Evolutionary conservation across 208 protist genomes (phyloP).

Genomic region (Leishmania arabica): DNA sequence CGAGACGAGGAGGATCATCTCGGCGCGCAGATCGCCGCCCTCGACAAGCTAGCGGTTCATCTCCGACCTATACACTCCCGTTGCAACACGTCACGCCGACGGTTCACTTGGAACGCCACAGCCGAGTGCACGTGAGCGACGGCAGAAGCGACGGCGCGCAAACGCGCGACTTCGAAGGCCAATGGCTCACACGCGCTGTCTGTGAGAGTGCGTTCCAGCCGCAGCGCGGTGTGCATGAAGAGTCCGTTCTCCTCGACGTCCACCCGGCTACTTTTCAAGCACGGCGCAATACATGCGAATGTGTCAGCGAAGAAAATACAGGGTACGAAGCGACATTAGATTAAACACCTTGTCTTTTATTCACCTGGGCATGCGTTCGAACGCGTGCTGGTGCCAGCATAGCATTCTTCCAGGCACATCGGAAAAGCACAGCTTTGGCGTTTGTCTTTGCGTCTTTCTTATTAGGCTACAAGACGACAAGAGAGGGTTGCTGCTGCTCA

Average conservation of each 20-base stretch:
- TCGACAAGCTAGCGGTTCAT: not conserved
- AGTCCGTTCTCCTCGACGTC: not conserved
- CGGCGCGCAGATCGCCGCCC: not conserved
- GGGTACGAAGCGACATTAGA: not conserved
- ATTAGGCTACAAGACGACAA: not conserved
- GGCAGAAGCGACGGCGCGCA: not conserved
- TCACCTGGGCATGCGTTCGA: not conserved
- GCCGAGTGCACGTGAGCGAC: not conserved
- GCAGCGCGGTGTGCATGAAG: not conserved
- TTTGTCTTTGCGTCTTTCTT: not conserved
- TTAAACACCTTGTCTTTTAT: not conserved
- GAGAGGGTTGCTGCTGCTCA: not conserved
- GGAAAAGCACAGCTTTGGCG: no score
- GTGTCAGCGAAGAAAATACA: not conserved
- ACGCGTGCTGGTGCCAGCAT: not conserved
- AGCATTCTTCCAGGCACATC: not conserved
- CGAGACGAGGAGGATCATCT: not conserved
- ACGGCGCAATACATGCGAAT: not conserved
- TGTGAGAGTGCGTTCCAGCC: not conserved
- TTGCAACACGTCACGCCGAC: not conserved
- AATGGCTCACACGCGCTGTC: not conserved
- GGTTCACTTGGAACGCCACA: not conserved
- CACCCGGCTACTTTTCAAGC: not conserved
- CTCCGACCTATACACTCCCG: not conserved
- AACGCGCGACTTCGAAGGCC: not conserved